These are phyloP conservation scores for Dactylellina parvicollis DNA, from an alignment of 2,329 filamentous ascomycete genomes.

Conservation along the genomic window DNA sequence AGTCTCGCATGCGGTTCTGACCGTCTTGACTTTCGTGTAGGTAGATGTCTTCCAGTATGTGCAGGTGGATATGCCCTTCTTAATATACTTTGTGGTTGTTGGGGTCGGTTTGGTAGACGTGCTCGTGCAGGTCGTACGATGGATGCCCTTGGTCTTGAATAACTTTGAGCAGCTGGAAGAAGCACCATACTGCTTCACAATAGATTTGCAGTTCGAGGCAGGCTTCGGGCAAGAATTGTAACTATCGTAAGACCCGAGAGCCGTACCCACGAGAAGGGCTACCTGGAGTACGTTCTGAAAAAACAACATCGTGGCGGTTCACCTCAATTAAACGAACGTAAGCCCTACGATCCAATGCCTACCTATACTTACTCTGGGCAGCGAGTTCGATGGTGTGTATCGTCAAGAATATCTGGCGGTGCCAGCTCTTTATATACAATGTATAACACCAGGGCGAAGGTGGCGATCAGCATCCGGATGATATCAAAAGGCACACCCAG, in stretches of 20 bases:
- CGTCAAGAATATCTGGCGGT: too few species aligned
- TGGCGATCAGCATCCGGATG: too few species aligned
- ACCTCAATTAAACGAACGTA: too few species aligned
- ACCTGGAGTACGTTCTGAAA: background rate
- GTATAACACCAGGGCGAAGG: too few species aligned
- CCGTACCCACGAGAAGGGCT: background rate
- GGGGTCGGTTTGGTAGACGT: background rate
- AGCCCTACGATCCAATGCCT: too few species aligned
- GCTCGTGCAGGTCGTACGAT: background rate
- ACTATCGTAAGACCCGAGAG: constrained; percentile 3
- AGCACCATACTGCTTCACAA: background rate
- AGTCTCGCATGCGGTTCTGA: constrained; percentile 1
- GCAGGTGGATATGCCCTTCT: background rate
- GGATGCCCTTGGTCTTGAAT: background rate
- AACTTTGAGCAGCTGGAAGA: constrained; percentile 10
- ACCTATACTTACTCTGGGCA: too few species aligned
- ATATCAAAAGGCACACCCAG: too few species aligned
- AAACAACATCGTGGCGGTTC: background rate
- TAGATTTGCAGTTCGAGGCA: background rate
- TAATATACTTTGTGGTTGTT: constrained; percentile 5
- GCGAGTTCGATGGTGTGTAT: too few species aligned
- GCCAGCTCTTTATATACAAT: too few species aligned
- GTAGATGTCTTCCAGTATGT: constrained; percentile 8
- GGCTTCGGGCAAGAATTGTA: constrained; percentile 1
- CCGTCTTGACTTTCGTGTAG: background rate